Percentiles rank a stretch among this genome's conserved stretches.
These are phyloP conservation scores for Pichia nakasei DNA, from an alignment of 805 yeast genomes.

Conservation along the genomic window DNA sequence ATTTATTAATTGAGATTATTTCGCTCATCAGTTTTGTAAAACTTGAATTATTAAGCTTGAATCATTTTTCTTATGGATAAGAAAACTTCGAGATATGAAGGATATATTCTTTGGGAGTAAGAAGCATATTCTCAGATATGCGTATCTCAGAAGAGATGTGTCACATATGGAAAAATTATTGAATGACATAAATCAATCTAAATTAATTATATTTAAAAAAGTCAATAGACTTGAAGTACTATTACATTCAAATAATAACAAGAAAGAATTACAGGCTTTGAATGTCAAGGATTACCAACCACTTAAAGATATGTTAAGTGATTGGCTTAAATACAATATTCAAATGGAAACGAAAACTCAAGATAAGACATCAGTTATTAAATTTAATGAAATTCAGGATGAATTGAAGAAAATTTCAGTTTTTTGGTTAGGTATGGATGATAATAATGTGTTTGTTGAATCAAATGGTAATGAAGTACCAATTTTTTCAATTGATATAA, in stretches of 20 bases:
- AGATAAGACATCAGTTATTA: background rate
- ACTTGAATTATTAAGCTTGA: no score
- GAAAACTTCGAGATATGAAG: background rate
- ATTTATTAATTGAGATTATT: no score
- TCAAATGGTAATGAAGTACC: slow-evolving; percentile 51
- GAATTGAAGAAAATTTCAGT: slow-evolving; percentile 4
- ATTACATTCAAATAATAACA: background rate
- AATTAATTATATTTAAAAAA: slow-evolving; percentile 1
- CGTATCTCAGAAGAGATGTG: slow-evolving; percentile 50
- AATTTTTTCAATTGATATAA: slow-evolving; percentile 52
- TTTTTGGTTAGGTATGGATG: slow-evolving; percentile 8
- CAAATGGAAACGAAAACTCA: background rate
- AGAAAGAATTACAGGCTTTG: background rate
- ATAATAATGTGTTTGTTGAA: background rate
- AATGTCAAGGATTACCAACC: background rate
- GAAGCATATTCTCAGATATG: slow-evolving; percentile 49
- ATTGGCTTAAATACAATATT: slow-evolving; percentile 7
- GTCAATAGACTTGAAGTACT: slow-evolving; percentile 3
- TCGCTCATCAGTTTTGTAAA: no score
- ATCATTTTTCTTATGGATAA: no score
- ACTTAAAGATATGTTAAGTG: slow-evolving; percentile 1
- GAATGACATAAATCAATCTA: background rate
- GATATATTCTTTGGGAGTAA: slow-evolving; percentile 10
- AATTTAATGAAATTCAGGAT: background rate
- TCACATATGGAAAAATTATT: slow-evolving; percentile 32